These are phyloP conservation scores for Entomophthora muscae DNA, from an alignment of 371 early-diverging fungal species.

Conservation along the genomic window DNA sequence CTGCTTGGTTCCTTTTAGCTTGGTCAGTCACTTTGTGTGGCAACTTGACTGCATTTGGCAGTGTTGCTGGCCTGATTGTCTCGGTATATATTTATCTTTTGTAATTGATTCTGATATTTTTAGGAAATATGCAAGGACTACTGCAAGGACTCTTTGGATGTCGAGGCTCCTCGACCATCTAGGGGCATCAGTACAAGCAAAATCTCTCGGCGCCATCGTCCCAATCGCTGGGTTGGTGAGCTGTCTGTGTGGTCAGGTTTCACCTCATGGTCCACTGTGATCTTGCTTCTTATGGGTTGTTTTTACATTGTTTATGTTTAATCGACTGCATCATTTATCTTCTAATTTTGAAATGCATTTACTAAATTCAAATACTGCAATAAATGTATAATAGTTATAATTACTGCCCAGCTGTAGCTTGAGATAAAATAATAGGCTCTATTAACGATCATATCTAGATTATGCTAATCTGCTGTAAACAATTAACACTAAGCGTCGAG, in stretches of 20 bases:
- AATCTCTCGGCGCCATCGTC: not conserved
- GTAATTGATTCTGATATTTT: not conserved
- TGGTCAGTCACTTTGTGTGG: conserved; percentile 10
- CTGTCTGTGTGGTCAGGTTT: conserved; percentile 9
- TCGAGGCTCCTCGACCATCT: not conserved
- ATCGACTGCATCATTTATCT: too few species aligned
- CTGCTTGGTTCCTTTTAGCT: conserved; percentile 10
- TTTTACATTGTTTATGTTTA: not conserved
- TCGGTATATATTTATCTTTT: not conserved
- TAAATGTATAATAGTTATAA: too few species aligned
- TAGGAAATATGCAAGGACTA: conserved; percentile 6
- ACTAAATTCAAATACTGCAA: too few species aligned
- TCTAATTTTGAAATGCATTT: too few species aligned
- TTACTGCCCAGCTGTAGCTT: too few species aligned
- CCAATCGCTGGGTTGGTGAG: conserved; percentile 7
- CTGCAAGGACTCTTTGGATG: not conserved
- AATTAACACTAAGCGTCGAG: too few species aligned
- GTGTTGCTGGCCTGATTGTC: conserved; percentile 11
- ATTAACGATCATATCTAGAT: too few species aligned
- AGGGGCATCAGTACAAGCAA: not conserved
- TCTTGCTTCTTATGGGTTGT: conserved; percentile 7
- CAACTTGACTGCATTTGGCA: conserved; percentile 9
- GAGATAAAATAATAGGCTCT: too few species aligned
- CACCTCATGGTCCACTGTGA: conserved; percentile 9
- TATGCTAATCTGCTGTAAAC: too few species aligned